These are phyloP conservation scores for Chlorella sp. DNA, from an alignment of 139 green algal species.

Conservation along the genomic window DNA sequence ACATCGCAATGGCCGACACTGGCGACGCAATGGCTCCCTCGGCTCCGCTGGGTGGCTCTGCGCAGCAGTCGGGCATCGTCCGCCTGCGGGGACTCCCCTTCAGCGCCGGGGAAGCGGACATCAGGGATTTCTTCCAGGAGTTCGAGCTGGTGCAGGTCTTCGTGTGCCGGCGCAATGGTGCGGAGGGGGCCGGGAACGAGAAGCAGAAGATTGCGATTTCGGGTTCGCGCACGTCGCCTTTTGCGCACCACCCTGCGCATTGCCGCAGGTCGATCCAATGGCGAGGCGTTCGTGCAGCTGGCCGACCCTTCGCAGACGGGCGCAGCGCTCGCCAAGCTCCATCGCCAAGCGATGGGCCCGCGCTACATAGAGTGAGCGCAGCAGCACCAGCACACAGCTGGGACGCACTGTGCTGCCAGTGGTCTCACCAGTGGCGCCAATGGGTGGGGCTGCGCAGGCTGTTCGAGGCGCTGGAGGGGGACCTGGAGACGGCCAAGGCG, in stretches of 20 bases:
- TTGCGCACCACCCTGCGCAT: too few relatives aligned
- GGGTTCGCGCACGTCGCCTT: too few relatives aligned
- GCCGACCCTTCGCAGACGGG: conserved; percentile 31
- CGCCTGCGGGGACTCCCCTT: conserved; percentile 49
- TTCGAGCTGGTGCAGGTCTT: conserved; percentile 28
- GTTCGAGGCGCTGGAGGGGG: conserved; percentile 54
- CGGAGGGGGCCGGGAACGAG: too few relatives aligned
- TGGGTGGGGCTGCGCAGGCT: conserved; percentile 54
- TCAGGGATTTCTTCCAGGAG: conserved; percentile 43
- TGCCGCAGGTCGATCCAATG: conserved; percentile 15
- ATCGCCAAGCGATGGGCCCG: conserved; percentile 64
- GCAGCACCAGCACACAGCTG: conserved; percentile 6
- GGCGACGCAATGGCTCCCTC: not conserved
- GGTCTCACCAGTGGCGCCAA: too few relatives aligned
- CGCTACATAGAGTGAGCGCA: conserved; percentile 80
- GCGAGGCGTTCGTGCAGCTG: conserved; percentile 43
- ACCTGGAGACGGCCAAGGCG: conserved; percentile 39
- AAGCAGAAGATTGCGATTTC: too few relatives aligned
- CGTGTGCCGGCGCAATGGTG: conserved; percentile 19
- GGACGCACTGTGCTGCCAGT: not conserved
- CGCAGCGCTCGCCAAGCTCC: conserved; percentile 44
- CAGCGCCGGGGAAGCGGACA: conserved; percentile 34
- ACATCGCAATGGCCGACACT: too few relatives aligned
- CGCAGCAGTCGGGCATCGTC: conserved; percentile 18
- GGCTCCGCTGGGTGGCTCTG: not conserved